Evolutionary conservation across 2,329 filamentous ascomycete genomes (phyloP), one percentile per base, ranked within the genome.

Genomic region (Knoxdaviesia capensis): DNA sequence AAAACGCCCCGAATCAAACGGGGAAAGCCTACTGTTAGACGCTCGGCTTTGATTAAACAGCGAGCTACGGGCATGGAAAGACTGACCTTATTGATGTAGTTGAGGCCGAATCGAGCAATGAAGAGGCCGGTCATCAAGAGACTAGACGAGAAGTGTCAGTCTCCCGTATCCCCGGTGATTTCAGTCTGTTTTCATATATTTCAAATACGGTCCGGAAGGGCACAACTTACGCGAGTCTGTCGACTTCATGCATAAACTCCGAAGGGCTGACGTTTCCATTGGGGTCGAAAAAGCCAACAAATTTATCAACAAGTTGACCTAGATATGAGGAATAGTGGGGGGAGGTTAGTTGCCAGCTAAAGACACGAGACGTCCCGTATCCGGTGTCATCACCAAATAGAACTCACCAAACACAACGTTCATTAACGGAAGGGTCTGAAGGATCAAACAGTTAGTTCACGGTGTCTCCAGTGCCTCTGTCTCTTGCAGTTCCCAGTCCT

Each of bases 41-140:
- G 20, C 20, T 20, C 9, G 20, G 3, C 20, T 20, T 20, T 20
- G 2, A 20, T 20, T 20, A 39, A 5, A 34, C 31, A 35, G 32
- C 5, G 31, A 10, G 32, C 5, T 6, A 35, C 6, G 28, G 33
- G 11, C 20, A 32, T 7, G 3, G 10, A 20, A 20, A 20, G 20
- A 20, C 20, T 20, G 20, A 65, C 65, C 55, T 71, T 72, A 48
- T 68, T 68, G 45, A 77, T 59, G 47, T 82, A 84, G 45, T 69
- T 71, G 36, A 81, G 59, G 11, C 60, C 52, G 48, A 81, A 76
- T 39, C 77, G 73, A 9, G 61, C 78, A 36, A 85, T 56, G 54
- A 85, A 86, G 6, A 86, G 61, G 43, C 74, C 73, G 43, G 85
- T 69, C 50, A 85, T 74, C 55, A 77, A 82, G 0, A 86, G 59